These are phyloP conservation scores for Capronia americana DNA, from an alignment of 2,329 filamentous ascomycete species.

Conservation along the genomic window DNA sequence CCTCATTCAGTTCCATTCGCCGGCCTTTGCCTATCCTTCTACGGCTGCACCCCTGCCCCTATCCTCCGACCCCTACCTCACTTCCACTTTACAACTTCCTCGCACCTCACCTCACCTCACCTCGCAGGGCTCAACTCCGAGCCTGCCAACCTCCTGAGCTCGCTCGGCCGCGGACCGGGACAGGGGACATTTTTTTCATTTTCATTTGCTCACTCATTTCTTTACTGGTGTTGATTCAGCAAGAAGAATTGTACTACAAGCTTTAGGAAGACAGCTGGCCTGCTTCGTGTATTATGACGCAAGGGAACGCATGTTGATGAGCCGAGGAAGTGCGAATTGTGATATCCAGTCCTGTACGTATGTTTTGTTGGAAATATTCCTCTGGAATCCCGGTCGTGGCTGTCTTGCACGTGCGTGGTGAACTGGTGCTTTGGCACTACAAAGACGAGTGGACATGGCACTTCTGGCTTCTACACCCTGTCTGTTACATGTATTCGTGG, in stretches of 20 bases:
- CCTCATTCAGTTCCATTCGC: not conserved
- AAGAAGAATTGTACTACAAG: slow-evolving; percentile 29
- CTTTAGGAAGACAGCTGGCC: slow-evolving; percentile 33
- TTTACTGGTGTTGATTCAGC: slow-evolving; percentile 16
- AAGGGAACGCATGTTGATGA: slow-evolving; percentile 10
- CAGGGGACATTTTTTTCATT: not conserved
- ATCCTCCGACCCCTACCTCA: not conserved
- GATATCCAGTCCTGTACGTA: slow-evolving; percentile 32
- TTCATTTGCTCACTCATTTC: slow-evolving; percentile 12
- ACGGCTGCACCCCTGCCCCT: not conserved
- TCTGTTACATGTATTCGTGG: slow-evolving; percentile 26
- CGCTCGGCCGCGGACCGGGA: not conserved
- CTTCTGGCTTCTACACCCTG: slow-evolving; percentile 13
- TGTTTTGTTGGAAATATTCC: slow-evolving; percentile 27
- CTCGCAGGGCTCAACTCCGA: not conserved
- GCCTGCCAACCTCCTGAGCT: not conserved
- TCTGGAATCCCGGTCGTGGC: slow-evolving; percentile 10
- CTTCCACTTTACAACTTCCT: not conserved
- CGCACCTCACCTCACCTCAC: not conserved
- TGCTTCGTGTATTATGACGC: slow-evolving; percentile 34
- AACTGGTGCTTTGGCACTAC: slow-evolving; percentile 7
- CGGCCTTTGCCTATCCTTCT: not conserved
- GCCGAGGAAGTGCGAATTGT: slow-evolving; percentile 11
- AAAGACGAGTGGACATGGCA: slow-evolving; percentile 5
- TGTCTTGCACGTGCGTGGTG: slow-evolving; percentile 11